A percentile compares a stretch with the other conserved stretches of the same genome.
These are phyloP conservation scores for Pistacia vera DNA, from an alignment of 345 rosid genomes.

Conservation along the genomic window DNA sequence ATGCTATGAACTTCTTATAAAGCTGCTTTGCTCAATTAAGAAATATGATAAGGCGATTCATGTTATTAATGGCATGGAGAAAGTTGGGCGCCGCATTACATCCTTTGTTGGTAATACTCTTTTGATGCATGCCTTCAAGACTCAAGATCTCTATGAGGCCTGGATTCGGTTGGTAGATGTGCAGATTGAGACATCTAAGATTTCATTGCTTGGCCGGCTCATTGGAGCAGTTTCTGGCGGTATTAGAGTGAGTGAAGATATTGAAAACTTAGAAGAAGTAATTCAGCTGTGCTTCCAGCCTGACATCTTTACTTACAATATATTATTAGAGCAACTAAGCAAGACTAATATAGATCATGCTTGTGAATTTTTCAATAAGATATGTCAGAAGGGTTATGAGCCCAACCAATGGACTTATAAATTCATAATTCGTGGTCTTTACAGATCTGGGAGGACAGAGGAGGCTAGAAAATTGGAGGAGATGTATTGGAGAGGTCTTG, in stretches of 20 bases:
- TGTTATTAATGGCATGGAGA: slow-evolving; percentile 55
- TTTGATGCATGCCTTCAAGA: slow-evolving; percentile 53
- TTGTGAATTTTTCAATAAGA: slow-evolving; percentile 41
- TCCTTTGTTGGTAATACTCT: slow-evolving; percentile 77
- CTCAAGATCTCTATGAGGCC: slow-evolving; percentile 50
- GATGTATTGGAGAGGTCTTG: slow-evolving; percentile 36
- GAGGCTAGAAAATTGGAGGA: slow-evolving; percentile 48
- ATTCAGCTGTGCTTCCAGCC: slow-evolving; percentile 66
- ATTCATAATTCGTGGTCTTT: slow-evolving; percentile 42
- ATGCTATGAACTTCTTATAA: slow-evolving; percentile 63
- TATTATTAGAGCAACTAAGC: slow-evolving; percentile 52
- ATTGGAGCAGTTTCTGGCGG: slow-evolving; percentile 63
- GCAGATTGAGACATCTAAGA: slow-evolving; percentile 39
- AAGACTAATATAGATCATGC: slow-evolving; percentile 43
- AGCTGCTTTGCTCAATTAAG: slow-evolving; percentile 35
- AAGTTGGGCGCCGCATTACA: slow-evolving; percentile 47
- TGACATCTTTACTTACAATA: slow-evolving; percentile 60
- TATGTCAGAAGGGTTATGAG: slow-evolving; percentile 55
- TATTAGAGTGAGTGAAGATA: slow-evolving; percentile 27
- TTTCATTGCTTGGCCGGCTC: slow-evolving; percentile 56
- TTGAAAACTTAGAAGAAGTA: slow-evolving; percentile 48
- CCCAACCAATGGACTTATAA: slow-evolving; percentile 63
- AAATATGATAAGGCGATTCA: slow-evolving; percentile 47
- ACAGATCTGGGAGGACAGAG: slow-evolving; percentile 31
- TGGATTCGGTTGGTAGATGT: slow-evolving; percentile 52